Evolutionary conservation across 2,329 filamentous ascomycete species (phyloP).

Genomic region (Acrocalymma vagum): DNA sequence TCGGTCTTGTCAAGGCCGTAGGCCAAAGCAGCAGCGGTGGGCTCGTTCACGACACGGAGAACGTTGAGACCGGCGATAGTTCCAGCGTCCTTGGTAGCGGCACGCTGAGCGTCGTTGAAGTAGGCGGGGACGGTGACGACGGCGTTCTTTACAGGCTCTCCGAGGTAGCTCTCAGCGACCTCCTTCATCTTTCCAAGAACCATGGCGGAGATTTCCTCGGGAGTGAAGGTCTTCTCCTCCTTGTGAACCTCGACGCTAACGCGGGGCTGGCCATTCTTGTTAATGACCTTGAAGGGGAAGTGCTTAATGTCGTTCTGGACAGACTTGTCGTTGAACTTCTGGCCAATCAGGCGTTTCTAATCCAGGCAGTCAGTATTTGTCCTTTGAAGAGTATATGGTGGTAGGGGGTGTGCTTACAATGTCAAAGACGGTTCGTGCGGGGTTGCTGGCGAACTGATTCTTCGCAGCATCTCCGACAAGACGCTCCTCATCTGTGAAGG

Average conservation of each 20-base stretch:
- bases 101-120: constrained; percentile 98
- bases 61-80: constrained; percentile 92
- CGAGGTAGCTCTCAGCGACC: constrained; percentile 79
- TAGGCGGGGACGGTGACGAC: constrained; percentile 96
- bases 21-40: constrained; percentile 92
- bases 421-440: constrained; percentile 58
- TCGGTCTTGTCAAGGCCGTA: constrained; percentile 73
- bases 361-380: constrained; percentile 38
- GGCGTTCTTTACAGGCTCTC: constrained; percentile 84
- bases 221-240: constrained; percentile 75
- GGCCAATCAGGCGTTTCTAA: constrained; percentile 62
- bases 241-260: constrained; percentile 78
- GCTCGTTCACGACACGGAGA: constrained; percentile 96
- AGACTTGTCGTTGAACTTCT: constrained; percentile 66
- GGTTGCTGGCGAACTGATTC: constrained; percentile 59
- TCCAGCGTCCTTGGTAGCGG: constrained; percentile 95
- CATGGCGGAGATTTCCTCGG: constrained; percentile 83
- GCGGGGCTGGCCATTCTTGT: constrained; percentile 89
- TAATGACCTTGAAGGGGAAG: constrained; percentile 94
- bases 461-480: constrained; percentile 87
- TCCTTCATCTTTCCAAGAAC: constrained; percentile 76
- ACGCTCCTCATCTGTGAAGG: constrained; percentile 96
- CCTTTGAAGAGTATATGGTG: background rate
- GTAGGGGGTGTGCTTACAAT: constrained; percentile 37
- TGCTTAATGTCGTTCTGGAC: constrained; percentile 96